Conservation (phyloP, 176 grass and related monocot species). For the Tillandsia leiboldiana region DNA sequence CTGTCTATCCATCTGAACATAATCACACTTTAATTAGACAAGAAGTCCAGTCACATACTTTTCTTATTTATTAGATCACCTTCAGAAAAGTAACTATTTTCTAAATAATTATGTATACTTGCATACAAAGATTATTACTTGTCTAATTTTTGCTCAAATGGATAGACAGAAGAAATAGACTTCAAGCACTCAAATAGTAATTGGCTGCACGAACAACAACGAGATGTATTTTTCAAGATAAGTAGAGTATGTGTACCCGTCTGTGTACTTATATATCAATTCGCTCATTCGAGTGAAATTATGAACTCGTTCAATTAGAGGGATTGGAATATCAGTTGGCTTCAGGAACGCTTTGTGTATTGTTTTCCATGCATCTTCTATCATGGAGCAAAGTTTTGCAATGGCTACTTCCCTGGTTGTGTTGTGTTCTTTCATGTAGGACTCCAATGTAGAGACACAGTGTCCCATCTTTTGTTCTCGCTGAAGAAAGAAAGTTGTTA, state of each 20-base stretch:
- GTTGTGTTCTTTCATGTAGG: background rate
- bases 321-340: background rate
- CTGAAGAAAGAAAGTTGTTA: background rate
- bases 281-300: background rate
- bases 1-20: too few species aligned
- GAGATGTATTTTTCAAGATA: background rate
- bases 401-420: background rate
- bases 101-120: too few species aligned
- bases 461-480: background rate
- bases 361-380: constrained; percentile 4
- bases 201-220: background rate
- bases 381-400: background rate
- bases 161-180: too few species aligned
- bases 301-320: background rate
- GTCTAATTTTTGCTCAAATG: too few species aligned
- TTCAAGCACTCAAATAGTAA: background rate
- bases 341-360: background rate
- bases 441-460: background rate
- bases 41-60: too few species aligned
- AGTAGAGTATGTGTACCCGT: background rate
- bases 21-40: too few species aligned
- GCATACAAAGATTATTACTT: too few species aligned
- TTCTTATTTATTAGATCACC: too few species aligned
- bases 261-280: background rate
- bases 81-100: too few species aligned